Percentiles rank a stretch among this genome's conserved stretches.
phyloP scores from a whole-genome alignment of 139 green algal species.

The Chlorella sp. region DNA sequence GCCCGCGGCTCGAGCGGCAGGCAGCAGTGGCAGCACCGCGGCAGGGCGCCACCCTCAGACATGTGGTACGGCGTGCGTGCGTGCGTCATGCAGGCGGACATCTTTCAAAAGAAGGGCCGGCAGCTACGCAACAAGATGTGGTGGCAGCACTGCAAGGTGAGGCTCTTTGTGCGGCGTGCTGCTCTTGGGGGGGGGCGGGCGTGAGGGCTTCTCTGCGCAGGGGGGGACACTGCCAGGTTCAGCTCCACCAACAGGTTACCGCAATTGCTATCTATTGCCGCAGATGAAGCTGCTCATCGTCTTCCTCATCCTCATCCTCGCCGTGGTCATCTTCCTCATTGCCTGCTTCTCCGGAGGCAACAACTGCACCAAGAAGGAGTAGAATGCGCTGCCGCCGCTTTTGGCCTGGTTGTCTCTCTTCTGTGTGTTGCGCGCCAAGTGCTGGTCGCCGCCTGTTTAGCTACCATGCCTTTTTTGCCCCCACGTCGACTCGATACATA shows the following conservation, averaged over 20 bases:
- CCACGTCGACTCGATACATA: too few species aligned
- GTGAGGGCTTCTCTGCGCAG: too few species aligned
- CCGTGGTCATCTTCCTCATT: conserved; percentile 76
- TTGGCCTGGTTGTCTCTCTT: too few species aligned
- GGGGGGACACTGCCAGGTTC: too few species aligned
- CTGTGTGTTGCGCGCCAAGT: too few species aligned
- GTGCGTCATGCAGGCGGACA: conserved; percentile 26
- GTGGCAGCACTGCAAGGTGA: conserved; percentile 83
- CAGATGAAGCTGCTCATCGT: too few species aligned
- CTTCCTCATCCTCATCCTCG: conserved; percentile 61
- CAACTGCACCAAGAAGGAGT: neutral
- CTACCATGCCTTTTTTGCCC: too few species aligned
- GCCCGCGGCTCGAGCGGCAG: neutral
- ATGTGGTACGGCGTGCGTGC: neutral
- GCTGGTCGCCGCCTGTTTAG: too few species aligned
- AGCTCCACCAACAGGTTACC: too few species aligned
- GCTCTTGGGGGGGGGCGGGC: too few species aligned
- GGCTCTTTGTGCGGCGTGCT: conserved; percentile 62
- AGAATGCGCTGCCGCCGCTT: too few species aligned
- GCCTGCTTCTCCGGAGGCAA: conserved; percentile 59
- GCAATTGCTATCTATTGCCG: too few species aligned
- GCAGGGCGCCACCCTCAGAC: neutral
- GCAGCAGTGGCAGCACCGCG: neutral
- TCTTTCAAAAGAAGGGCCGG: conserved; percentile 54
- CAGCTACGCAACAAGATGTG: conserved; percentile 75